A percentile compares a stretch with the other conserved stretches of the same genome.
Conservation (phyloP, 257 asterid species). For the Thymus quinquecostatus region DNA sequence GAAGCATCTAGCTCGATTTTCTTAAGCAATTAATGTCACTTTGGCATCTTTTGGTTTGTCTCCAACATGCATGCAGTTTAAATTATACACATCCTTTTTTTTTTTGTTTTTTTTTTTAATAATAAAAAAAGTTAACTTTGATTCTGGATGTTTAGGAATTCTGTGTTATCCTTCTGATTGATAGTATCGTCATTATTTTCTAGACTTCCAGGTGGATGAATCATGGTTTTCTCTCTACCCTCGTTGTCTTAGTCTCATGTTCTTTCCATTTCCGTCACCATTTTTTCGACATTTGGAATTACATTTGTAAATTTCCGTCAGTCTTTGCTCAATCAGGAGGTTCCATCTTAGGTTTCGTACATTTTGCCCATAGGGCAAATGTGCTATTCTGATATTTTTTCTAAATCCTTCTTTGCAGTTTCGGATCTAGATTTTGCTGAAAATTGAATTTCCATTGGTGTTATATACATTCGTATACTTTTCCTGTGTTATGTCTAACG, state of each 20-base stretch:
- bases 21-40: neutral
- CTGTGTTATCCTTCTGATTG: neutral
- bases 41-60: neutral
- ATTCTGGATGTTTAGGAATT: neutral
- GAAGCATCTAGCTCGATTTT: neutral
- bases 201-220: neutral
- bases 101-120: neutral
- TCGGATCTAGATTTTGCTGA: slow-evolving; percentile 16
- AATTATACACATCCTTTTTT: neutral
- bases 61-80: neutral
- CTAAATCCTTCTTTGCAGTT: slow-evolving; percentile 1
- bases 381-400: neutral
- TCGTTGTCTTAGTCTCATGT: neutral
- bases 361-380: neutral
- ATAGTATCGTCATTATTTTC: neutral
- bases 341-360: neutral
- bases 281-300: too few species aligned
- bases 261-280: neutral
- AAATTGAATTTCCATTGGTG: slow-evolving; percentile 1
- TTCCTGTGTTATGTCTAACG: neutral
- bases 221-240: neutral
- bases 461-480: neutral
- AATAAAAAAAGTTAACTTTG: too few species aligned
- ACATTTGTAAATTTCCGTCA: too few species aligned
- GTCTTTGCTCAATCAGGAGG: neutral